phyloP scores from a whole-genome alignment of 352 stramenopile genomes.

The Globisporangium yorkense region DNA sequence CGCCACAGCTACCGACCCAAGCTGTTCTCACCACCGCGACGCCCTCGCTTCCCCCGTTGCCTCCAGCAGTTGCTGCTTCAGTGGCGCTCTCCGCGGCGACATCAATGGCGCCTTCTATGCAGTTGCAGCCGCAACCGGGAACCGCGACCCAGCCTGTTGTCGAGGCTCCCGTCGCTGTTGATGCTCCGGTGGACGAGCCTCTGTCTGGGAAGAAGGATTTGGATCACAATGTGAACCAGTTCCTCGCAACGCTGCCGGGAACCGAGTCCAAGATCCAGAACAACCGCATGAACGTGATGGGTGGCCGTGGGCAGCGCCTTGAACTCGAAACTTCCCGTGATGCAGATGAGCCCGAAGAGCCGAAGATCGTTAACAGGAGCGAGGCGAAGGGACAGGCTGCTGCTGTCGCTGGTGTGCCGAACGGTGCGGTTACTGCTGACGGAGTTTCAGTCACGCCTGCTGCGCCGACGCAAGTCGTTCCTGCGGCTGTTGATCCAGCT shows the following conservation, averaged over 20 bases:
- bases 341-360: constrained; percentile 1
- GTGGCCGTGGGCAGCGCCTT: constrained; percentile 84
- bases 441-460: not conserved
- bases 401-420: not conserved
- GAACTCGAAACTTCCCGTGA: constrained; percentile 55
- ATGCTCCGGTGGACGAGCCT: constrained; percentile 39
- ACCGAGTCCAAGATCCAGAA: constrained; percentile 91
- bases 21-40: not conserved
- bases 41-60: not conserved
- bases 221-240: constrained; percentile 59
- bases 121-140: not conserved
- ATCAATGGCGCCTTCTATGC: not conserved
- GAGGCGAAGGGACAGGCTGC: not conserved
- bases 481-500: too few species aligned
- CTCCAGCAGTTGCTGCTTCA: not conserved
- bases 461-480: not conserved
- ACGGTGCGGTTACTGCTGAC: not conserved
- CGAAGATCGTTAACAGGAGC: too few species aligned
- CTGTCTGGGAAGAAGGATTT: constrained; percentile 44
- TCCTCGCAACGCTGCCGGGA: constrained; percentile 82
- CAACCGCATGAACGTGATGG: constrained; percentile 88
- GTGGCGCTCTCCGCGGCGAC: not conserved
- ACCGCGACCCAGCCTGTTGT: not conserved
- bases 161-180: not conserved
- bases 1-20: constrained; percentile 1